Evolutionary conservation across 1,284 basidiomycete genomes (phyloP).

Genomic region (Rhodotorula sp.): DNA sequence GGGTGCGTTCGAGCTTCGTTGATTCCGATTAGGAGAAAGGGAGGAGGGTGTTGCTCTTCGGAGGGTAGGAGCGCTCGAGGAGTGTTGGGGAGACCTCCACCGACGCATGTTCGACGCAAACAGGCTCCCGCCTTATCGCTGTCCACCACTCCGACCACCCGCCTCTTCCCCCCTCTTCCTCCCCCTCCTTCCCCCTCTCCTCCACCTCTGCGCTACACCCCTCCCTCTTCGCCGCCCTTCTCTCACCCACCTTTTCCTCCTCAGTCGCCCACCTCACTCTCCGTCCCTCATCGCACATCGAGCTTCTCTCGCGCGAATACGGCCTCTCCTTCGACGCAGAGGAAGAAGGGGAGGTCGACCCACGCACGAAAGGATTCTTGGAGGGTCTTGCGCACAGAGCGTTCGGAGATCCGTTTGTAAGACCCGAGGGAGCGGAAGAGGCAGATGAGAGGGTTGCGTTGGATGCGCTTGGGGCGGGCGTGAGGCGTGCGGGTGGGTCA

Average conservation of each 20-base stretch:
- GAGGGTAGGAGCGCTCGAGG: neutral
- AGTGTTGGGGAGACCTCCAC: too few relatives aligned
- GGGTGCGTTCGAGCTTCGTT: slow-evolving; percentile 1
- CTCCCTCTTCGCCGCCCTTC: slow-evolving; percentile 21
- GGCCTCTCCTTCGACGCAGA: slow-evolving; percentile 17
- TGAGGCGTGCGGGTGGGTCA: neutral
- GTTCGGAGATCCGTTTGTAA: slow-evolving; percentile 24
- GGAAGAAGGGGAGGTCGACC: slow-evolving; percentile 10
- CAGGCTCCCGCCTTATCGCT: slow-evolving; percentile 31
- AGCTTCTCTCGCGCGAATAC: slow-evolving; percentile 35
- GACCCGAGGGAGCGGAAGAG: slow-evolving; percentile 13
- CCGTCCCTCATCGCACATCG: slow-evolving; percentile 37
- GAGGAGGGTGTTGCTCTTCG: neutral
- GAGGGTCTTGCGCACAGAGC: slow-evolving; percentile 4
- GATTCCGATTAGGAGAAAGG: too few relatives aligned
- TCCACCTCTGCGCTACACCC: neutral
- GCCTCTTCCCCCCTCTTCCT: slow-evolving; percentile 12
- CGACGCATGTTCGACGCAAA: too few relatives aligned
- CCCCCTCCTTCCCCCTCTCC: slow-evolving; percentile 1
- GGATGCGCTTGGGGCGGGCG: slow-evolving; percentile 10
- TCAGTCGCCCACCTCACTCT: slow-evolving; percentile 35
- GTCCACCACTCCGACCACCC: slow-evolving; percentile 36
- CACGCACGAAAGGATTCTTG: slow-evolving; percentile 20
- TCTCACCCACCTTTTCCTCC: slow-evolving; percentile 29
- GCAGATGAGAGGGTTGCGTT: slow-evolving; percentile 35